Conservation (phyloP, 495 filamentous ascomycete species). For the Pyronema omphalodes region DNA sequence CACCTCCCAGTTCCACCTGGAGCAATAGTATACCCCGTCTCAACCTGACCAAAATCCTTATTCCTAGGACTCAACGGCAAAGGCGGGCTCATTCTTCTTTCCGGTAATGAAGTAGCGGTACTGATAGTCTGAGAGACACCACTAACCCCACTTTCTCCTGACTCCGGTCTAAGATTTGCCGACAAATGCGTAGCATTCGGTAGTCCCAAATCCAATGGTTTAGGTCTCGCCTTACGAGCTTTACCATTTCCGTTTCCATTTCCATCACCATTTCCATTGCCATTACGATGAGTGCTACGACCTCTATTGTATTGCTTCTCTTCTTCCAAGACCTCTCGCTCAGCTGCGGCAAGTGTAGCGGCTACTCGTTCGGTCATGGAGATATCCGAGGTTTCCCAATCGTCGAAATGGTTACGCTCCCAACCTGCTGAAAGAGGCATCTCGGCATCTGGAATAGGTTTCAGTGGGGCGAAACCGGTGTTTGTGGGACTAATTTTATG, state of each 20-base stretch:
- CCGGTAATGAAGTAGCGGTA: too few relatives aligned
- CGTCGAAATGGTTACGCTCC: conserved; percentile 4
- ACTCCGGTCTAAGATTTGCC: too few relatives aligned
- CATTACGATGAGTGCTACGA: too few relatives aligned
- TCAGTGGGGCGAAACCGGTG: neutral
- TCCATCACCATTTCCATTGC: too few relatives aligned
- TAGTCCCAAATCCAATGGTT: too few relatives aligned
- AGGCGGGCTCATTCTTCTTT: too few relatives aligned
- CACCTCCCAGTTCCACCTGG: conserved; percentile 1
- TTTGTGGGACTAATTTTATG: neutral
- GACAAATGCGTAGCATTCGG: too few relatives aligned
- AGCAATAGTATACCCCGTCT: neutral
- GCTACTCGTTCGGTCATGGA: neutral
- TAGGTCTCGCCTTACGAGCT: too few relatives aligned
- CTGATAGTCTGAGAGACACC: too few relatives aligned
- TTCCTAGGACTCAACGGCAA: too few relatives aligned
- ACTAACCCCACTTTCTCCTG: too few relatives aligned
- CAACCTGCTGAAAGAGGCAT: neutral
- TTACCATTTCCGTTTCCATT: too few relatives aligned
- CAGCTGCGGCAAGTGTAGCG: neutral
- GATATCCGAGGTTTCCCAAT: conserved; percentile 2
- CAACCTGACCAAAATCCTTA: neutral
- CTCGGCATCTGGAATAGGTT: neutral
- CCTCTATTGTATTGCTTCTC: neutral
- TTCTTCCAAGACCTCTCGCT: neutral